Evolutionary conservation across 148 eudicot species (phyloP), one percentile per base, ranked within the genome.

Genomic region (Chenopodium formosanum): DNA sequence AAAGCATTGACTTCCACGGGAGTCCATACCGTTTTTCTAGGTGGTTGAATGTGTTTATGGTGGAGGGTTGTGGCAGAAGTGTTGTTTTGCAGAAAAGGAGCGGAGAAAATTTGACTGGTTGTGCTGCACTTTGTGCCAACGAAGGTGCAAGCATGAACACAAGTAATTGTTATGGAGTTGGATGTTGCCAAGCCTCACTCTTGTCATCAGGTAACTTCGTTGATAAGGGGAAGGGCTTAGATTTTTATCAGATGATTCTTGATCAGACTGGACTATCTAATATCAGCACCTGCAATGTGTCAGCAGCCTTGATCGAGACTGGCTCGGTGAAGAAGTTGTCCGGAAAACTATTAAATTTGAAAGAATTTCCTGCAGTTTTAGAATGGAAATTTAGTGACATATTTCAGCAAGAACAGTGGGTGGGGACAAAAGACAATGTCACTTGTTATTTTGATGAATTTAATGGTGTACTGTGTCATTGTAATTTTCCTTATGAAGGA

Each of bases 111-210:
- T 7, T 84, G 79, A 60, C 77, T 23, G 83, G 87, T 17, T 87
- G 89, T 81, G 74, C 82, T 70, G 82, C 89, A 32, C 19, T 84
- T 29, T 87, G 89, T 74, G 74, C 29, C 32, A 34, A 79, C 63
- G 78, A 66, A 77, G 52, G 19, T n/a, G 53, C 25, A 9, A 79
- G 11, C 12, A 22, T 14, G 31, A 75, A 20, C 22, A 31, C 31
- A 4, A 70, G 76, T 22, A n/a, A 68, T 14, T 87, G 89, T 76
- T 70, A 17, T 73, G 91, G 91, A 23, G 85, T 70, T 52, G 80
- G 83, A 65, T 89, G 91, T 52, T 89, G 91, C 82, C 82, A 78
- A 60, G 82, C 91, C 17, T 17, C 69, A 19, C 19, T 77, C 53
- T 40, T 67, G 29, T n/a, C 77, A 19, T 67, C 74, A 58, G 12